Base-by-base conservation (phyloP, 805 yeast genomes). In the Debaryomyces tyrocola region DNA sequence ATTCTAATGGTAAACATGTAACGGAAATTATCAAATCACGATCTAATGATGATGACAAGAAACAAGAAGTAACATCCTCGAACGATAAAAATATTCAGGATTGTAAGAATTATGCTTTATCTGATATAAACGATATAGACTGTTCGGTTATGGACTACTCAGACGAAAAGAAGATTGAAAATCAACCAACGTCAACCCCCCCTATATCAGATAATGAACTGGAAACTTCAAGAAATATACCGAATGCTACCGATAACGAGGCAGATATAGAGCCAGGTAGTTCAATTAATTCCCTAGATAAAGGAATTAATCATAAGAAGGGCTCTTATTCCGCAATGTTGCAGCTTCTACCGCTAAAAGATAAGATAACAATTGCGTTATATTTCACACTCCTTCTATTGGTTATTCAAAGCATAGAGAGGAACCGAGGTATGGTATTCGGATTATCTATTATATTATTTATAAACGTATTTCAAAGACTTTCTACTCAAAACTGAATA, bases 201-300 rank as follows among this genome's bases (percentile, higher is more conserved):
- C 44, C 48, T 15, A 11, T 45, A 4, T 44, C 43, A 15, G 43
- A 44, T 34, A 31, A 21, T 11, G 48, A 45, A 15, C 11, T n/a
- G 34, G 34, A 31, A 14, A n/a, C 11, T 2, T 31, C 34, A n/a
- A 9, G 10, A 7, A 24, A 24, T 24, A 7, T 9, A 24, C 27
- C 2, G 27, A 24, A 24, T 24, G 5, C 27, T 24, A 24, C 10
- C 4, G 10, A 24, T 24, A 24, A 9, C 4, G 2, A 2, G 4
- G 2, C 27, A 24, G 27, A 24, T 24, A 24, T 24, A 24, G 5
- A 24, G 7, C 10, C 27, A 7, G 27, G 10, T 9, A 24, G 27
- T 24, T 24, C 10, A 9, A 24, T 7, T 24, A 24, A 9, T 6
- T 24, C 27, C 7, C 10, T 4, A 24, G 27, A 24, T 9, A 6